Evolutionary conservation across 495 filamentous ascomycete species (phyloP), one percentile per base, ranked within the genome.

Genomic region (Aspergillus olivimuriae): DNA sequence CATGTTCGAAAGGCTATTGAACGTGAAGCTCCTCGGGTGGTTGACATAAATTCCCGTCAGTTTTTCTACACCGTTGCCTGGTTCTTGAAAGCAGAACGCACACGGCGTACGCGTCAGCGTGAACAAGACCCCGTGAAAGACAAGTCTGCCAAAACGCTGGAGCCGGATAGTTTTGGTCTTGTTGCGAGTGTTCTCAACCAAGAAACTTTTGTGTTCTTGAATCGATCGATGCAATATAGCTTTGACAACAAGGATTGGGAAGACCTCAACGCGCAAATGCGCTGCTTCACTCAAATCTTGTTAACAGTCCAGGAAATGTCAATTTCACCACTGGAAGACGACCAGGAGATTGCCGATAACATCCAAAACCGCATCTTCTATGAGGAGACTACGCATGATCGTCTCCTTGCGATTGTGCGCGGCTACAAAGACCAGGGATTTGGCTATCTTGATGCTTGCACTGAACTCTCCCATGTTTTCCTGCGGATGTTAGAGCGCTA

Each of bases 281-380:
- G 86, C 35, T 95, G 88, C 55, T 94, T 95, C 57, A 76, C 74
- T 2, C 72, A 78, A 38, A 70, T 83, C 36, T 71, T 98, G n/a
- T 72, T 95, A 31, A 95, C 90, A 0, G 83, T 96, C 3, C 91
- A 96, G 56, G 88, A 94, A 46, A 99, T 99, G 94, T 70, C 81
- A 3, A 77, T 83, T 30, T 91, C 87, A 0, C 77, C 78, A 0
- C 72, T 87, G 18, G 91, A 96, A 48, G 94, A 97, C 8, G 88
- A 99, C 52, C 87, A 94, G 61, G 94, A 97, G 47, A 96, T 99
- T 53, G 94, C 94, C 4, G 91, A 99, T 54, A 99, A 98, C 49
- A 95, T 94, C 30, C 83, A 94, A 40, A 92, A 84, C 53, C 86
- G 94, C 21, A 87, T 99, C 1, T 99, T 99, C 60, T 97, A 99